Percentiles rank a stretch among this genome's conserved stretches.
phyloP scores from a whole-genome alignment of 805 yeast species.

The Starmerella lactis-condensi region DNA sequence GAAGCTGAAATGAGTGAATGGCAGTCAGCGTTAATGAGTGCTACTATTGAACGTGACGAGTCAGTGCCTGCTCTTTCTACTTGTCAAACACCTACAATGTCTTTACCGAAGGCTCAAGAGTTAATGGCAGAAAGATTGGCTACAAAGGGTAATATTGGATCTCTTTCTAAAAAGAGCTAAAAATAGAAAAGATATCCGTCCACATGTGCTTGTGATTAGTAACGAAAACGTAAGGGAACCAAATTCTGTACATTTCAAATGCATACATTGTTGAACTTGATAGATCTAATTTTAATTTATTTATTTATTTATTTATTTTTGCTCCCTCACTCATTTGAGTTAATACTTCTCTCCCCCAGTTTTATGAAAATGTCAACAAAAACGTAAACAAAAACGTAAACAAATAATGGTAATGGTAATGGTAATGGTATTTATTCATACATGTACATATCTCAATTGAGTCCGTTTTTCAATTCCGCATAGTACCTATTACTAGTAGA shows the following conservation, averaged over 20 bases:
- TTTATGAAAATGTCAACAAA: too few species aligned
- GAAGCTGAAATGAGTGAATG: slow-evolving; percentile 83
- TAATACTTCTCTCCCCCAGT: too few species aligned
- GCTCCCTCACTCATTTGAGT: neutral
- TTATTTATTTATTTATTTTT: neutral
- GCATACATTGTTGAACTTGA: neutral
- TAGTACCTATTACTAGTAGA: too few species aligned
- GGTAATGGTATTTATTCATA: neutral
- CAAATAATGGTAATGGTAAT: too few species aligned
- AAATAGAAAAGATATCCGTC: too few species aligned
- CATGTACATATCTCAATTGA: neutral
- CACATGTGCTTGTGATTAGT: too few species aligned
- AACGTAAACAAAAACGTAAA: too few species aligned
- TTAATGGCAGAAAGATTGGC: slow-evolving; percentile 67
- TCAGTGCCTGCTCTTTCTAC: slow-evolving; percentile 79
- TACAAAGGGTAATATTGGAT: slow-evolving; percentile 13
- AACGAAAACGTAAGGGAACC: too few species aligned
- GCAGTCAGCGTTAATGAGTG: slow-evolving; percentile 88
- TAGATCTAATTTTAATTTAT: neutral
- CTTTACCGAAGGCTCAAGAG: slow-evolving; percentile 72
- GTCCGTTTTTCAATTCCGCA: too few species aligned
- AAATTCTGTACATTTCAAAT: neutral
- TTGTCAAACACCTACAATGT: slow-evolving; percentile 88
- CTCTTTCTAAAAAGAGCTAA: slow-evolving; percentile 5
- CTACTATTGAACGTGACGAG: slow-evolving; percentile 92